Evolutionary conservation across 2,329 filamentous ascomycete genomes (phyloP), one percentile per base, ranked within the genome.

Genomic region (Cryphonectria parasitica): DNA sequence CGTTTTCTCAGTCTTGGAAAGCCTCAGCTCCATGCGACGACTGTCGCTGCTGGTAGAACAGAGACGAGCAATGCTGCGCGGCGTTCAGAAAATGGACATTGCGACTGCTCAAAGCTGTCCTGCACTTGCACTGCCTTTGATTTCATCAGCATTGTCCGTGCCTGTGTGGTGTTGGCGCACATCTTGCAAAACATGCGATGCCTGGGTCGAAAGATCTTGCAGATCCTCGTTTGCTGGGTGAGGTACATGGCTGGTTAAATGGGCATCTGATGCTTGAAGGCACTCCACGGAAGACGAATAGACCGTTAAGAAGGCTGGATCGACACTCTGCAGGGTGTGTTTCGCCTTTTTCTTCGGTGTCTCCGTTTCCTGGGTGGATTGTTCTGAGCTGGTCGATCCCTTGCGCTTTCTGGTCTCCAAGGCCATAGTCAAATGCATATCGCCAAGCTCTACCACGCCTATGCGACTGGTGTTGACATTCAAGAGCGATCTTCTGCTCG

Each of bases 41-140:
- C 17, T 22, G 54, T 25, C 36, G 69, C 19, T 36, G 66, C 17
- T 69, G 69, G 52, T 70, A 69, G 22, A 72, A 71, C 28, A 73
- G 71, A 13, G 66, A 54, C 11, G 68, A 66, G 8, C 67, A 19
- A 45, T 36, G 36, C 19, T 70, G 67, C 17, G 60, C 64, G 54
- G 22, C 25, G 41, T 66, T 19, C 22, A 56, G 66, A 3, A 25
- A 64, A 19, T 34, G 17, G n/a, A n/a, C 45, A 49, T n/a, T 49
- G 45, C 45, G 45, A 49, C 45, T 49, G 45, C 45, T 49, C 45
- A 49, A n/a, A 49, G 45, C 2, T 49, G 45, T 7, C 36, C 52
- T 11, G 22, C n/a, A 19, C 17, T n/a, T 11, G 22, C n/a, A 19
- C 17, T n/a, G 36, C n/a, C 19, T 39, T 39, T 10, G 64, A 6